phyloP scores from a whole-genome alignment of 495 filamentous ascomycete genomes.

The Collariella sp. region DNA sequence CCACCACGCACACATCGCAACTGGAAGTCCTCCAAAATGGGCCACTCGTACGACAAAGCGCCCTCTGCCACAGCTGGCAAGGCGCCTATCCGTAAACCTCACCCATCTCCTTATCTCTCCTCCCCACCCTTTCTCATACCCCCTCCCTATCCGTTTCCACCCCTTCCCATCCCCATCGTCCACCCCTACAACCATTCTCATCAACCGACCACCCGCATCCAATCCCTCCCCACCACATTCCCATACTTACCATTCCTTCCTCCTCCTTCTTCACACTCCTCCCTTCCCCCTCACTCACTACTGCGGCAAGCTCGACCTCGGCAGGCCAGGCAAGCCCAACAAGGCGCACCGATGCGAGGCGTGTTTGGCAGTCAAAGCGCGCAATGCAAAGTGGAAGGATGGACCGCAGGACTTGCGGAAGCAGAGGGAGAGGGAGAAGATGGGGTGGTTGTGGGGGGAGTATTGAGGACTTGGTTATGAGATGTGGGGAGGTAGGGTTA shows the following conservation, averaged over 20 bases:
- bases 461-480: too few species aligned
- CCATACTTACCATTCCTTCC: too few species aligned
- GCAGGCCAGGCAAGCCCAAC: constrained; percentile 20
- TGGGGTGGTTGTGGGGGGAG: constrained; percentile 8
- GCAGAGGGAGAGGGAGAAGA: constrained; percentile 18
- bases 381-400: constrained; percentile 3
- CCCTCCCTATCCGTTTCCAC: too few species aligned
- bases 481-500: too few species aligned
- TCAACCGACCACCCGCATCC: too few species aligned
- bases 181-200: too few species aligned
- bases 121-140: too few species aligned
- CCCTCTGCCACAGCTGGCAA: constrained; percentile 11
- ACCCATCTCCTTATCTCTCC: too few species aligned
- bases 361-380: constrained; percentile 22
- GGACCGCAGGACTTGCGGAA: constrained; percentile 3
- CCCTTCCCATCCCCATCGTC: too few species aligned
- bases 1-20: not conserved
- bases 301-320: constrained; percentile 20
- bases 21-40: constrained; percentile 10
- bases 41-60: constrained; percentile 17
- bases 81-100: constrained; percentile 1
- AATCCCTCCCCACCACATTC: too few species aligned
- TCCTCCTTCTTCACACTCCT: not conserved
- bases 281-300: constrained; percentile 9
- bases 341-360: constrained; percentile 25